These are phyloP conservation scores for Aspergillus ochraceoroseus DNA, from an alignment of 2,329 filamentous ascomycete genomes.

Conservation along the genomic window DNA sequence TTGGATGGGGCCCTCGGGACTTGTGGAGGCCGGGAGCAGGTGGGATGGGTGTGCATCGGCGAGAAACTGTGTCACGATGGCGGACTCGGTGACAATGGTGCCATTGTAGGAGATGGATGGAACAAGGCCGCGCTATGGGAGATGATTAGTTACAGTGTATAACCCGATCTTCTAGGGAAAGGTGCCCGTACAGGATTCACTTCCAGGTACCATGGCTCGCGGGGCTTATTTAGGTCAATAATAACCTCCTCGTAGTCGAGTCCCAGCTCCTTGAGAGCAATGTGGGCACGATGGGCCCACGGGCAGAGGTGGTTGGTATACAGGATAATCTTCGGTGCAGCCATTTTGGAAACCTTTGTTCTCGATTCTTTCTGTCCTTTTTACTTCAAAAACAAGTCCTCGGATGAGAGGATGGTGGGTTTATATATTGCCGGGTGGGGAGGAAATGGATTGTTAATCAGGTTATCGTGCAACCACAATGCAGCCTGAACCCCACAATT, in stretches of 20 bases:
- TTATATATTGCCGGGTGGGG: not conserved
- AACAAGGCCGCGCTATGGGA: slow-evolving; percentile 61
- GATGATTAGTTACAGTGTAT: not conserved
- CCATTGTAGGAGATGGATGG: slow-evolving; percentile 64
- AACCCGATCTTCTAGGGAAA: not conserved
- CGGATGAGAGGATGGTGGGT: not conserved
- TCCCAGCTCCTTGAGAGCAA: slow-evolving; percentile 61
- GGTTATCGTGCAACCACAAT: not conserved
- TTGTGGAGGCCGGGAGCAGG: slow-evolving; percentile 54
- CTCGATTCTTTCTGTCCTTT: not conserved
- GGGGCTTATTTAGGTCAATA: slow-evolving; percentile 65
- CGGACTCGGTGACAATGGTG: slow-evolving; percentile 69
- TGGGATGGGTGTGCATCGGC: slow-evolving; percentile 65
- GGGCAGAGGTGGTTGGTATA: slow-evolving; percentile 69
- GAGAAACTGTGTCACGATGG: slow-evolving; percentile 66
- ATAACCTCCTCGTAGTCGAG: slow-evolving; percentile 65
- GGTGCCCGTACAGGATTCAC: slow-evolving; percentile 59
- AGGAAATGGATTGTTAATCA: slow-evolving; percentile 5
- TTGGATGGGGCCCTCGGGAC: slow-evolving; percentile 52
- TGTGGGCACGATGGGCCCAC: slow-evolving; percentile 71
- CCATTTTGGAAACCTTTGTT: slow-evolving; percentile 30
- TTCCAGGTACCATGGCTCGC: slow-evolving; percentile 67
- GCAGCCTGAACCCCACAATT: too few relatives aligned
- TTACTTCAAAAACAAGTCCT: not conserved
- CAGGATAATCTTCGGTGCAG: slow-evolving; percentile 53